Base-by-base conservation (phyloP, 2,329 filamentous ascomycete genomes). In the Neocatenulostroma microsporum region DNA sequence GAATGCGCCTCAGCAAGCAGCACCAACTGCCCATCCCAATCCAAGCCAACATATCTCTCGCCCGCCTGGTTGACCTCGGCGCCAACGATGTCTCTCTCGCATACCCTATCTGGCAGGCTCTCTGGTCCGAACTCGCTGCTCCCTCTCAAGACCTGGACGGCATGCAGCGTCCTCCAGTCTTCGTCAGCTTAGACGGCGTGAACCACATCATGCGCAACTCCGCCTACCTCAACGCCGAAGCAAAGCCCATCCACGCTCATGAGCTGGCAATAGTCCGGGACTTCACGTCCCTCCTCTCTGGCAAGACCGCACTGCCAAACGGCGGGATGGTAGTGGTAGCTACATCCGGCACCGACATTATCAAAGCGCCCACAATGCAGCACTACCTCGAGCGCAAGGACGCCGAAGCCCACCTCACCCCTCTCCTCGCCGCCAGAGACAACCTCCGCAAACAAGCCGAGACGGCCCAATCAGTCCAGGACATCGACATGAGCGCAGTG, bases 241-340 rank as follows among this genome's bases (percentile, higher is more conserved):
- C 76, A 51, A 74, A 84, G 44, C 70, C 70, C 11, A 82, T 98
- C 45, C 91, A 98, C 67, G 74, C 87, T 19, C 85, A 94, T 62
- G 83, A 96, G 54, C 72, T 98, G 20, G 70, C 75, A 17, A 69
- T 95, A 15, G 69, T 94, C 35, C 73, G 78, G 38, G 74, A 83
- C 48, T 94, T 94, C 61, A 62, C 82, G 42, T 77, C 82, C 34
- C 74, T 82, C 39, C 71, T 96, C 19, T 73, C 74, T 19, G 81
- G 82, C 40, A 56, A 63, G 61, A 21, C 48, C 5, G 40, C 59
- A 0, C 60, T 80, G 23, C 64, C 74, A 34, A 89, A 89, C 58
- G 89, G 89, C 45, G 88, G 86, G 40, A 75, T 83, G 41, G 63
- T 94, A 38, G 63, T 95, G 24, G 88, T 77, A 41, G 76, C 84